These are phyloP conservation scores for Orbilia ellipsospora DNA, from an alignment of 2,329 filamentous ascomycete genomes.

Conservation along the genomic window DNA sequence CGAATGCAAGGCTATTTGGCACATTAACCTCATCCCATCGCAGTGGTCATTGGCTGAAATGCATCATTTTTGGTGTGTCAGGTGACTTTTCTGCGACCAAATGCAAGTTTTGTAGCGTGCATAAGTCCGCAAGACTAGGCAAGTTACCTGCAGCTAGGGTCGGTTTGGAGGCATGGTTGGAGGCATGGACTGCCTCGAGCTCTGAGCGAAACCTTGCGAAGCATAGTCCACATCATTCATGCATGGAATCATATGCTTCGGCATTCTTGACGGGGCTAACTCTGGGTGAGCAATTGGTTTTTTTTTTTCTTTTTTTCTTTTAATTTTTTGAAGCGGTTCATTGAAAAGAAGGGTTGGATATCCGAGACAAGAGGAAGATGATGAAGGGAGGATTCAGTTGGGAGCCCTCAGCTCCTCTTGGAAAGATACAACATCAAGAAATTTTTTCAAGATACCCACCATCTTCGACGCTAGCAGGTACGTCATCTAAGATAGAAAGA, in stretches of 20 bases:
- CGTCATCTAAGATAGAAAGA: slow-evolving; percentile 48
- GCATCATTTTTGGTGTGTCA: slow-evolving; percentile 54
- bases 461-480: slow-evolving; percentile 47
- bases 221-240: slow-evolving; percentile 50
- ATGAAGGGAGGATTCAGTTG: slow-evolving; percentile 24
- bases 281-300: slow-evolving; percentile 24
- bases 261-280: slow-evolving; percentile 48
- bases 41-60: slow-evolving; percentile 50
- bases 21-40: slow-evolving; percentile 49
- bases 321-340: slow-evolving; percentile 25
- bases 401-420: slow-evolving; percentile 47
- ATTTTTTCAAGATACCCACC: slow-evolving; percentile 48
- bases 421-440: slow-evolving; percentile 54
- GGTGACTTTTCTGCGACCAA: slow-evolving; percentile 39
- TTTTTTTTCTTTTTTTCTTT: slow-evolving; percentile 39
- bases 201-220: slow-evolving; percentile 47
- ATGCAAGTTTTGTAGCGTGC: slow-evolving; percentile 43
- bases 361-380: slow-evolving; percentile 40
- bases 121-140: slow-evolving; percentile 48
- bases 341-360: slow-evolving; percentile 31
- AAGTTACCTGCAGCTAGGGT: slow-evolving; percentile 53
- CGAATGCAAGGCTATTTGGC: slow-evolving; percentile 51
- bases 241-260: slow-evolving; percentile 52
- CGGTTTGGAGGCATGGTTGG: slow-evolving; percentile 41
- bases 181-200: slow-evolving; percentile 54